A percentile compares a stretch with the other conserved stretches of the same genome.
Conservation (phyloP, 2,329 filamentous ascomycete genomes). For the Talaromyces amestolkiae region DNA sequence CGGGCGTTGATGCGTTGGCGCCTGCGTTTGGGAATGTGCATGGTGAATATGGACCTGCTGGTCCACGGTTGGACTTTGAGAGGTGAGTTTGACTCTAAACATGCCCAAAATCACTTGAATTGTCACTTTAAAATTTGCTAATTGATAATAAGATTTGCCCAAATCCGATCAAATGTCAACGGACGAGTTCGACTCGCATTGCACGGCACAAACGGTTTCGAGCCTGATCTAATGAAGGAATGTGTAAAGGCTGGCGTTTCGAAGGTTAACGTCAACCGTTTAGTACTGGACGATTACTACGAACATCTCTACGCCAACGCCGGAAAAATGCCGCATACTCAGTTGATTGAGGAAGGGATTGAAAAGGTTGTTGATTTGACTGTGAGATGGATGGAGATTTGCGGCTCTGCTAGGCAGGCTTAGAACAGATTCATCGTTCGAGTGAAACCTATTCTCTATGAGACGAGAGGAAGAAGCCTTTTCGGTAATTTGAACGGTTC, state of each 20-base stretch:
- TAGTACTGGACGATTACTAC: conserved; percentile 23
- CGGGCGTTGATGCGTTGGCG: conserved; percentile 16
- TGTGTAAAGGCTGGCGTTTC: conserved; percentile 2
- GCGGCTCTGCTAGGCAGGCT: conserved; percentile 23
- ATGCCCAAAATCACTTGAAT: too few species aligned
- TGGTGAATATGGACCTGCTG: conserved; percentile 18
- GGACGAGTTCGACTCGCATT: conserved; percentile 7
- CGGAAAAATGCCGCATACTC: conserved; percentile 26
- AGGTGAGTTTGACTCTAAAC: neutral
- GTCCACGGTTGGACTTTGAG: conserved; percentile 4
- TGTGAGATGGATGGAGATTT: conserved; percentile 24
- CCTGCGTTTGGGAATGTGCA: conserved; percentile 23
- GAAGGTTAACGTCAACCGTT: conserved; percentile 9
- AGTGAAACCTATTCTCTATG: too few species aligned
- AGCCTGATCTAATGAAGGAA: conserved; percentile 6
- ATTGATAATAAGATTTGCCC: neutral
- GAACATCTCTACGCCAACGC: conserved; percentile 25
- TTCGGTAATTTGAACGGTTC: neutral
- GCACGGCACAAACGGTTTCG: conserved; percentile 10
- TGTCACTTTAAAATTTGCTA: too few species aligned
- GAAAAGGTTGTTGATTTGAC: conserved; percentile 28
- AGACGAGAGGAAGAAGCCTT: neutral
- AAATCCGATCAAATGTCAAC: conserved; percentile 1
- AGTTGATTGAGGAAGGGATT: conserved; percentile 31
- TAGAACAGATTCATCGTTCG: neutral